phyloP scores from a whole-genome alignment of 2,329 filamentous ascomycete genomes.

The Pseudogymnoascus sp. region DNA sequence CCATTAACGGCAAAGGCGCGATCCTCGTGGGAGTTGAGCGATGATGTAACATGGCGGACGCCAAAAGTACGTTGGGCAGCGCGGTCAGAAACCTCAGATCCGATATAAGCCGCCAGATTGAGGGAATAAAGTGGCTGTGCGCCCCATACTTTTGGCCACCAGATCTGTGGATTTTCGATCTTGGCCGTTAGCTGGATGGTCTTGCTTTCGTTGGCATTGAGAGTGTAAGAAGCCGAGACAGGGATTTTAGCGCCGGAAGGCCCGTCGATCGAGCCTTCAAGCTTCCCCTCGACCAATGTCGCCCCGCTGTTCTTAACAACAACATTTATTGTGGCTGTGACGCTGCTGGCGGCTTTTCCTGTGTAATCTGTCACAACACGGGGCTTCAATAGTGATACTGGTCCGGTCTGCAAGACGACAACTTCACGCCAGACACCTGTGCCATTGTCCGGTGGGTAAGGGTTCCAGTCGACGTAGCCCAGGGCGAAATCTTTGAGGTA shows the following conservation, averaged over 20 bases:
- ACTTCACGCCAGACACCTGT: slow-evolving; percentile 57
- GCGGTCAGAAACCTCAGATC: slow-evolving; percentile 22
- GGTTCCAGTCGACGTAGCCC: slow-evolving; percentile 58
- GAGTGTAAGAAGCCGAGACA: slow-evolving; percentile 30
- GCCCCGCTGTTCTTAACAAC: slow-evolving; percentile 8
- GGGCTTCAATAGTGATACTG: slow-evolving; percentile 33
- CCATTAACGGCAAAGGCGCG: slow-evolving; percentile 50
- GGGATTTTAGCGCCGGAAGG: slow-evolving; percentile 15
- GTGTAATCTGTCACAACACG: slow-evolving; percentile 11
- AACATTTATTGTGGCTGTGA: slow-evolving; percentile 8
- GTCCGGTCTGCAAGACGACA: slow-evolving; percentile 46
- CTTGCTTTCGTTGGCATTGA: slow-evolving; percentile 33
- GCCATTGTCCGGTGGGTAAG: slow-evolving; percentile 53
- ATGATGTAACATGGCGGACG: slow-evolving; percentile 46
- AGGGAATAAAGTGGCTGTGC: slow-evolving; percentile 43
- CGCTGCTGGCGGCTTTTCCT: not conserved
- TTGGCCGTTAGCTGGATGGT: slow-evolving; percentile 34
- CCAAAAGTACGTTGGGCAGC: slow-evolving; percentile 38
- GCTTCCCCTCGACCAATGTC: slow-evolving; percentile 23
- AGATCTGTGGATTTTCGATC: slow-evolving; percentile 42
- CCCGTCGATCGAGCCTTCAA: slow-evolving; percentile 20
- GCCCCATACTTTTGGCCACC: slow-evolving; percentile 58
- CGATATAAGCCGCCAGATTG: slow-evolving; percentile 6
- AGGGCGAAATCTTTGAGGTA: slow-evolving; percentile 53
- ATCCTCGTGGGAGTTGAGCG: slow-evolving; percentile 46